These are phyloP conservation scores for Fusarium coffeatum DNA, from an alignment of 2,329 filamentous ascomycete genomes.

Conservation along the genomic window DNA sequence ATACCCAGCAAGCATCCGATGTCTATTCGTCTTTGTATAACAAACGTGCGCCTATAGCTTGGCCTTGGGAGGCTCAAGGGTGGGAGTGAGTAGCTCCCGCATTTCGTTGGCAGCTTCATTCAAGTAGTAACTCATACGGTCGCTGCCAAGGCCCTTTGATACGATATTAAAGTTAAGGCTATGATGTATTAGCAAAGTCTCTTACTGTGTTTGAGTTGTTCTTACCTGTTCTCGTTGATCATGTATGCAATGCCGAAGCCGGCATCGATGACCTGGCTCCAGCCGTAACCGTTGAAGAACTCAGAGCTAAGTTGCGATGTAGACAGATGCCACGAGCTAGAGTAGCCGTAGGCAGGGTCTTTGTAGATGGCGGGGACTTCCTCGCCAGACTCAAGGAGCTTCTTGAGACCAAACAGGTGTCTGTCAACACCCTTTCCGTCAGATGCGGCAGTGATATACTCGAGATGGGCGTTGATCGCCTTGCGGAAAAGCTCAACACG, in stretches of 20 bases:
- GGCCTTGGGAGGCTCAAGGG: slow-evolving; percentile 82
- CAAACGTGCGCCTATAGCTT: slow-evolving; percentile 73
- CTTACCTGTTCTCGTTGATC: slow-evolving; percentile 97
- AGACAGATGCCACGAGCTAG: slow-evolving; percentile 87
- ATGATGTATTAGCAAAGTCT: slow-evolving; percentile 31
- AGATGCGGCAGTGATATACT: slow-evolving; percentile 89
- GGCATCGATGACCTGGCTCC: slow-evolving; percentile 96
- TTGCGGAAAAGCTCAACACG: slow-evolving; percentile 82
- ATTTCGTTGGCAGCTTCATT: slow-evolving; percentile 94
- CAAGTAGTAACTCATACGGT: slow-evolving; percentile 95
- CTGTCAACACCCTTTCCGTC: slow-evolving; percentile 95
- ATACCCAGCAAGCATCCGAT: neutral
- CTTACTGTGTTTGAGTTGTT: slow-evolving; percentile 3
- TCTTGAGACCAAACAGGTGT: slow-evolving; percentile 97
- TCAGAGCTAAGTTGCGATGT: slow-evolving; percentile 92
- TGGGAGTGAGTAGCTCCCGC: slow-evolving; percentile 84
- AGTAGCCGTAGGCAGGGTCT: slow-evolving; percentile 88
- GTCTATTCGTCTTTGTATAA: neutral
- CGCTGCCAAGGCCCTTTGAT: slow-evolving; percentile 88
- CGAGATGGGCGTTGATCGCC: slow-evolving; percentile 83
- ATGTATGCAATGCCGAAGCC: slow-evolving; percentile 99
- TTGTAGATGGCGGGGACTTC: slow-evolving; percentile 84
- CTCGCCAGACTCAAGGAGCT: slow-evolving; percentile 83
- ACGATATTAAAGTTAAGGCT: slow-evolving; percentile 99
- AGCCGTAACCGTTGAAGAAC: slow-evolving; percentile 99